A percentile compares a stretch with the other conserved stretches of the same genome.
These are phyloP conservation scores for Aspergillus avenaceus DNA, from an alignment of 495 filamentous ascomycete genomes.

Conservation along the genomic window DNA sequence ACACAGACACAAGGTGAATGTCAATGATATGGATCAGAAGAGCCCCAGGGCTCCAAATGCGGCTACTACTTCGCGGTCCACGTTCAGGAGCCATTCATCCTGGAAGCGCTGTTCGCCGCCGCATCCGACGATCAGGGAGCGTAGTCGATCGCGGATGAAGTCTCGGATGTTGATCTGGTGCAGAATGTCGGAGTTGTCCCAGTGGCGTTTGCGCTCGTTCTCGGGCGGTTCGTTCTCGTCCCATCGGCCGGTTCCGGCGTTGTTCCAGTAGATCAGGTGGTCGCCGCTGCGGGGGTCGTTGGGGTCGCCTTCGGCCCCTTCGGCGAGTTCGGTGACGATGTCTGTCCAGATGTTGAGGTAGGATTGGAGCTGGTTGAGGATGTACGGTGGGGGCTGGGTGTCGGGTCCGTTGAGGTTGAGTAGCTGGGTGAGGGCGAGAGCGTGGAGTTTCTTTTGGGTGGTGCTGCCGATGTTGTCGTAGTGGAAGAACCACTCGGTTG, in stretches of 20 bases:
- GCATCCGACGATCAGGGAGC: constrained; percentile 57
- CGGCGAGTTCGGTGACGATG: constrained; percentile 57
- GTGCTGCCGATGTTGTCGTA: constrained; percentile 77
- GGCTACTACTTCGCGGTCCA: constrained; percentile 73
- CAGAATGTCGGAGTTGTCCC: constrained; percentile 62
- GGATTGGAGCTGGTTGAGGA: constrained; percentile 57
- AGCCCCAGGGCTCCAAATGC: constrained; percentile 60
- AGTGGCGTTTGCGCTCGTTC: constrained; percentile 50
- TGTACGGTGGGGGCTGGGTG: constrained; percentile 45
- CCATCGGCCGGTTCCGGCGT: constrained; percentile 23
- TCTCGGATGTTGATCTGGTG: constrained; percentile 64
- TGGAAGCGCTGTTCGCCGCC: constrained; percentile 74
- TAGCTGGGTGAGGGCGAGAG: constrained; percentile 75
- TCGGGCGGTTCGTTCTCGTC: constrained; percentile 59
- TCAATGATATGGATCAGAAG: constrained; percentile 14
- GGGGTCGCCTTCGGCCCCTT: constrained; percentile 40
- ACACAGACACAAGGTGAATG: not conserved
- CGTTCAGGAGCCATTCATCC: constrained; percentile 77
- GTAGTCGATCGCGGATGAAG: constrained; percentile 65
- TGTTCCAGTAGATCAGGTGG: constrained; percentile 53
- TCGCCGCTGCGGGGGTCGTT: constrained; percentile 35
- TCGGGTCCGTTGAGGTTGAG: constrained; percentile 58
- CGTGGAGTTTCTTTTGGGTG: constrained; percentile 74
- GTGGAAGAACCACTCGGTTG: constrained; percentile 82
- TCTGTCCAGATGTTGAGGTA: constrained; percentile 69